Evolutionary conservation across 345 rosid species (phyloP).

Genomic region (Syzygium jambos): DNA sequence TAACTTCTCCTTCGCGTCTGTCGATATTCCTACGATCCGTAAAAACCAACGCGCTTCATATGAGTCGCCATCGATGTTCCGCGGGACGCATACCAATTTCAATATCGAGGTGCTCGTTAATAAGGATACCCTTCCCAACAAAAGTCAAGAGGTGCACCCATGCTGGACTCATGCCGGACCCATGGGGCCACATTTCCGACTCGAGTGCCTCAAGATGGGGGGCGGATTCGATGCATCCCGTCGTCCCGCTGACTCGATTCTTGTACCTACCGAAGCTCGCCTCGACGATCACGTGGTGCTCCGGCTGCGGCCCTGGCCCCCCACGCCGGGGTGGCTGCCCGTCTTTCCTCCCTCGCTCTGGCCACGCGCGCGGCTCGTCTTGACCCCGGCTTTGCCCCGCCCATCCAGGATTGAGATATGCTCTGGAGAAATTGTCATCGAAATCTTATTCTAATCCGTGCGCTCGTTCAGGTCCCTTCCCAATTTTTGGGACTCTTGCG

Average conservation of each 20-base stretch:
- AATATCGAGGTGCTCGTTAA: no score
- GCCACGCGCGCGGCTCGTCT: not conserved
- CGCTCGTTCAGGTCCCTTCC: not conserved
- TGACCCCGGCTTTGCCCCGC: not conserved
- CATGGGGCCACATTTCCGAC: not conserved
- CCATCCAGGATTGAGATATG: no score
- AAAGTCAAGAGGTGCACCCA: not conserved
- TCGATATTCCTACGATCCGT: no score
- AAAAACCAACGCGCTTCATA: no score
- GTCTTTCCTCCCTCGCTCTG: not conserved
- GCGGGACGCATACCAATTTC: no score
- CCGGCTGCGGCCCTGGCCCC: not conserved
- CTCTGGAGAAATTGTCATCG: not conserved
- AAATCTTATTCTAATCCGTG: accelerated
- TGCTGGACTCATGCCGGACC: not conserved
- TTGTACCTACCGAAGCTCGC: not conserved
- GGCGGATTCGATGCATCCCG: not conserved
- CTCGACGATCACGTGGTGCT: not conserved
- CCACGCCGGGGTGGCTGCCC: no score
- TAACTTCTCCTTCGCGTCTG: no score
- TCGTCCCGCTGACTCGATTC: no score
- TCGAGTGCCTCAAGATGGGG: not conserved
- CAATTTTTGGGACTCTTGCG: no score
- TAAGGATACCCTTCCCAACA: no score
- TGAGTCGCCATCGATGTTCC: no score